Percentiles rank a stretch among this genome's conserved stretches.
Evolutionary conservation across 108 stramenopile species (phyloP).

Genomic region (Schizochytrium sp.): DNA sequence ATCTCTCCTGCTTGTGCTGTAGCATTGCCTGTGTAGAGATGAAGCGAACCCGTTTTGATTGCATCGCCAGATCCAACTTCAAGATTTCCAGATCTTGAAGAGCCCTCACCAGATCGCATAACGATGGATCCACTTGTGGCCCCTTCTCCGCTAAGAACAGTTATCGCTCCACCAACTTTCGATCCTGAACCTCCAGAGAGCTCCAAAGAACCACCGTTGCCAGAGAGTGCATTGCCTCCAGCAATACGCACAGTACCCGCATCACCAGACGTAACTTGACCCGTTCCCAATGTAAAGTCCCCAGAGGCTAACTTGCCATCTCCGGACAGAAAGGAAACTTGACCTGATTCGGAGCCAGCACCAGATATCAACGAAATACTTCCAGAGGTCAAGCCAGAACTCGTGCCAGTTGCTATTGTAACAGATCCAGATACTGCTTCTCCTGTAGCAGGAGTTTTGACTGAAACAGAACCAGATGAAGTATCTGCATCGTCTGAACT

Average conservation of each 20-base stretch:
- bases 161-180: not conserved
- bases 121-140: not conserved
- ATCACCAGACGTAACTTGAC: not conserved
- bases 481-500: too few relatives aligned
- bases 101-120: not conserved
- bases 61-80: not conserved
- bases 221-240: not conserved
- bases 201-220: not conserved
- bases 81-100: not conserved
- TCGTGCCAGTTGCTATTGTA: too few relatives aligned
- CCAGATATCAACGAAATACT: not conserved
- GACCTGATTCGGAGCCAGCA: not conserved
- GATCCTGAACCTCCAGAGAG: not conserved
- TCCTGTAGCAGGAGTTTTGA: too few relatives aligned
- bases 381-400: not conserved
- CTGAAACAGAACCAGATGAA: too few relatives aligned
- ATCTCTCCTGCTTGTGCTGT: not conserved
- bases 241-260: not conserved
- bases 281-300: not conserved
- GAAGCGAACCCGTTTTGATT: not conserved
- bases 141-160: slow-evolving; percentile 1
- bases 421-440: too few relatives aligned
- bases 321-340: not conserved
- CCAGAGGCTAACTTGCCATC: not conserved
- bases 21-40: not conserved